phyloP scores from a whole-genome alignment of 2,329 filamentous ascomycete species.

The Curvularia sp. region DNA sequence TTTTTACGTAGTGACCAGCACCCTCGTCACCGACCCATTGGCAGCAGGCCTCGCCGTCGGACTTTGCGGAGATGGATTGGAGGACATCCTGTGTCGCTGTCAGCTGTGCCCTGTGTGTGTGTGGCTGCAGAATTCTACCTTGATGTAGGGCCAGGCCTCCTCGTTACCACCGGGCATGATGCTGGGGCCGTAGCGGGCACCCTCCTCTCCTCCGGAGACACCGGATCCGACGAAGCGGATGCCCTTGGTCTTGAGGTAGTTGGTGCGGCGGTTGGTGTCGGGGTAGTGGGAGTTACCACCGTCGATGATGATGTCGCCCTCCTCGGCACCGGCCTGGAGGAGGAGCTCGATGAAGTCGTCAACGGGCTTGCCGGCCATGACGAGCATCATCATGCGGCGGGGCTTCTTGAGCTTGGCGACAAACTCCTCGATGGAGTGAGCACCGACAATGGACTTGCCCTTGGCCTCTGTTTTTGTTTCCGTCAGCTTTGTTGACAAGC shows the following conservation, averaged over 20 bases:
- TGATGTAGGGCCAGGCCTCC: conserved; percentile 96
- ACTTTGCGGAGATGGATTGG: conserved; percentile 97
- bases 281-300: conserved; percentile 99
- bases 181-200: conserved; percentile 94
- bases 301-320: conserved; percentile 97
- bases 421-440: conserved; percentile 93
- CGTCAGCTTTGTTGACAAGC: conserved; percentile 32
- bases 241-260: conserved; percentile 85
- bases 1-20: conserved; percentile 99
- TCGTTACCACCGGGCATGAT: conserved; percentile 99
- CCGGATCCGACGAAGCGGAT: conserved; percentile 95
- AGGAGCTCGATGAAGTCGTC: conserved; percentile 99
- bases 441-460: conserved; percentile 92
- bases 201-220: conserved; percentile 99
- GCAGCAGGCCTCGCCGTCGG: conserved; percentile 95
- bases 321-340: conserved; percentile 60
- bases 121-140: conserved; percentile 51
- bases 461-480: conserved; percentile 51
- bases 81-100: conserved; percentile 74
- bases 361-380: conserved; percentile 97
- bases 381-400: conserved; percentile 96
- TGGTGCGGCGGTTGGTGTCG: conserved; percentile 95
- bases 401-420: conserved; percentile 96
- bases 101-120: conserved; percentile 16
- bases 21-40: conserved; percentile 99